Percentiles rank a stretch among this genome's conserved stretches.
phyloP scores from a whole-genome alignment of 1,284 basidiomycete genomes.

The Lentinula novae-zelandiae region DNA sequence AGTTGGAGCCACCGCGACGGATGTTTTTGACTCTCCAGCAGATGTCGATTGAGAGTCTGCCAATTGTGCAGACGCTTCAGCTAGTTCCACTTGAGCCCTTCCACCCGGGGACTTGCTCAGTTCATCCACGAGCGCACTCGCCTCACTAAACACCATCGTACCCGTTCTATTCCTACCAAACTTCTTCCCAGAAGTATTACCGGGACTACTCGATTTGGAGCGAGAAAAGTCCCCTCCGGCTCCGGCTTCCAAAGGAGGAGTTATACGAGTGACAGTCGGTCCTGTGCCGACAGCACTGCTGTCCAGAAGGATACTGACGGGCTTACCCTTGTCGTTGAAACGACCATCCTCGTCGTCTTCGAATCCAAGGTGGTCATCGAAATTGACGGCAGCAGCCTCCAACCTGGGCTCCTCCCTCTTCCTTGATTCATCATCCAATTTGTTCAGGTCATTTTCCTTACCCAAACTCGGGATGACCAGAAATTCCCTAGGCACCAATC shows the following conservation, averaged over 20 bases:
- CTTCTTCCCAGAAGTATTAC: slow-evolving; percentile 42
- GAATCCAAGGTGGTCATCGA: slow-evolving; percentile 17
- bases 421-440: slow-evolving; percentile 13
- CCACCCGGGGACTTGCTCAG: slow-evolving; percentile 23
- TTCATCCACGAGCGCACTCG: slow-evolving; percentile 38
- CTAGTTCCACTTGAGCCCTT: neutral
- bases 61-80: neutral
- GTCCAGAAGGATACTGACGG: neutral
- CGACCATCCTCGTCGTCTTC: neutral
- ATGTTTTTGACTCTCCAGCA: neutral
- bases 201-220: slow-evolving; percentile 23
- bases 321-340: slow-evolving; percentile 16
- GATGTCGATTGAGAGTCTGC: neutral
- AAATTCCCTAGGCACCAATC: slow-evolving; percentile 78
- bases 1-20: neutral
- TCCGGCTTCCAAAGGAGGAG: neutral
- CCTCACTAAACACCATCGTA: slow-evolving; percentile 73
- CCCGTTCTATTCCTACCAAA: slow-evolving; percentile 64
- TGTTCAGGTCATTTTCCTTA: neutral
- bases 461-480: slow-evolving; percentile 64
- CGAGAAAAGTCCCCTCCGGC: neutral
- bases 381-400: slow-evolving; percentile 40
- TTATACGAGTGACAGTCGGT: neutral
- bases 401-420: slow-evolving; percentile 40
- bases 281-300: neutral